phyloP scores from a whole-genome alignment of 345 rosid genomes.

The Acer saccharum region DNA sequence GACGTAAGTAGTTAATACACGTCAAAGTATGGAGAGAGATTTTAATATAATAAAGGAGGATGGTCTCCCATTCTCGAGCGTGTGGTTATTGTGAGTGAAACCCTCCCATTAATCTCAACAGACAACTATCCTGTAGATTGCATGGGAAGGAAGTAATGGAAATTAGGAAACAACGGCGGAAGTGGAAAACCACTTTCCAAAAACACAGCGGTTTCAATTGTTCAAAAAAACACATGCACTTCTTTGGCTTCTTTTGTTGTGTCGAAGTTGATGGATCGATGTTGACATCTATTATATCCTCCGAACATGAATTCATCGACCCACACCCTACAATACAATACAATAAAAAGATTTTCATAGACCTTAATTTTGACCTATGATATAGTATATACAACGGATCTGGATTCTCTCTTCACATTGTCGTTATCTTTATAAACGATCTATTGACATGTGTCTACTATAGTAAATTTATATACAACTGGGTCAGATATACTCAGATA shows the following conservation, averaged over 20 bases:
- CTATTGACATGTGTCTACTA: too few species aligned
- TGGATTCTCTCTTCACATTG: too few species aligned
- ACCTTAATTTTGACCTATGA: not conserved
- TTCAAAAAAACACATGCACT: conserved; percentile 13
- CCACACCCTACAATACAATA: not conserved
- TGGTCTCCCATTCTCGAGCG: too few species aligned
- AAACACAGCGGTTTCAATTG: conserved; percentile 28
- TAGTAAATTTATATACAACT: too few species aligned
- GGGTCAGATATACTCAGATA: too few species aligned
- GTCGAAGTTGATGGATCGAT: conserved; percentile 4
- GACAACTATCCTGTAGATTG: not conserved
- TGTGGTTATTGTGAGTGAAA: too few species aligned
- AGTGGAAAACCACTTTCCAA: conserved; percentile 21
- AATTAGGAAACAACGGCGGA: conserved; percentile 39
- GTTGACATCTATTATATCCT: conserved; percentile 5
- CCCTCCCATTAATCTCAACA: not conserved
- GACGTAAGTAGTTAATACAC: too few species aligned
- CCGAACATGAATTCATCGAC: not conserved
- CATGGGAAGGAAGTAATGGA: not conserved
- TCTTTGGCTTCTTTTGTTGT: not conserved
- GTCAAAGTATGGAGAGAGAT: too few species aligned
- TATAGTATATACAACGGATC: too few species aligned
- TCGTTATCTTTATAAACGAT: too few species aligned
- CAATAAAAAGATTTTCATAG: not conserved
- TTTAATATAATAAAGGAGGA: too few species aligned